These are phyloP conservation scores for Penicillium longicatenatum DNA, from an alignment of 495 filamentous ascomycete genomes.

Conservation along the genomic window DNA sequence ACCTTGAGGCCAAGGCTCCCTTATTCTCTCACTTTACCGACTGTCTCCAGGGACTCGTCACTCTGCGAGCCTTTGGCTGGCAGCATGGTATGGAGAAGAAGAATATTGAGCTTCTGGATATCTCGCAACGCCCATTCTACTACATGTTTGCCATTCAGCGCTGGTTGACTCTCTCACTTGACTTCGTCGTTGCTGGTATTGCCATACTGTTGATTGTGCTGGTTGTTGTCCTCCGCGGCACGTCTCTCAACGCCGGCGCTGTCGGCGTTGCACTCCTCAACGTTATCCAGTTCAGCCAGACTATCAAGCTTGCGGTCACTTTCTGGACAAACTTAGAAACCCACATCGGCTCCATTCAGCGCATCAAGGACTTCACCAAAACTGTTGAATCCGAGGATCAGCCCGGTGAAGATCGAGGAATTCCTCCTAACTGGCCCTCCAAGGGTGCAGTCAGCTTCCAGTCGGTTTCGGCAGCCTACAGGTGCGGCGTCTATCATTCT, in stretches of 20 bases:
- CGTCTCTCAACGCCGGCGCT: conserved; percentile 45
- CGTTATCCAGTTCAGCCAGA: conserved; percentile 56
- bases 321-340: conserved; percentile 62
- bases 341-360: conserved; percentile 56
- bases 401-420: conserved; percentile 38
- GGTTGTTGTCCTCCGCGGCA: conserved; percentile 45
- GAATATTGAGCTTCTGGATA: conserved; percentile 55
- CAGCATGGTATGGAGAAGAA: conserved; percentile 45
- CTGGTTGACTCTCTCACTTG: conserved; percentile 55
- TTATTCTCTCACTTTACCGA: conserved; percentile 63
- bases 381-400: conserved; percentile 51
- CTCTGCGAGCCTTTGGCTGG: conserved; percentile 62
- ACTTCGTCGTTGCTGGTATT: conserved; percentile 50
- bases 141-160: conserved; percentile 56
- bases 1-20: conserved; percentile 62
- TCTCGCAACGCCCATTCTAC: conserved; percentile 60
- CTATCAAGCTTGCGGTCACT: conserved; percentile 52
- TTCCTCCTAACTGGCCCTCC: conserved; percentile 51
- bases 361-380: conserved; percentile 58
- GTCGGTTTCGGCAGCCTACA: conserved; percentile 43
- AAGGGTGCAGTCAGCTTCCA: conserved; percentile 55
- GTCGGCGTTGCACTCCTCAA: conserved; percentile 61
- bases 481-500: conserved; percentile 23
- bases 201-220: conserved; percentile 51
- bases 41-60: conserved; percentile 47